Evolutionary conservation across 306 rosid genomes (phyloP), one percentile per base, ranked within the genome.

Genomic region (Sicyos baderoa): DNA sequence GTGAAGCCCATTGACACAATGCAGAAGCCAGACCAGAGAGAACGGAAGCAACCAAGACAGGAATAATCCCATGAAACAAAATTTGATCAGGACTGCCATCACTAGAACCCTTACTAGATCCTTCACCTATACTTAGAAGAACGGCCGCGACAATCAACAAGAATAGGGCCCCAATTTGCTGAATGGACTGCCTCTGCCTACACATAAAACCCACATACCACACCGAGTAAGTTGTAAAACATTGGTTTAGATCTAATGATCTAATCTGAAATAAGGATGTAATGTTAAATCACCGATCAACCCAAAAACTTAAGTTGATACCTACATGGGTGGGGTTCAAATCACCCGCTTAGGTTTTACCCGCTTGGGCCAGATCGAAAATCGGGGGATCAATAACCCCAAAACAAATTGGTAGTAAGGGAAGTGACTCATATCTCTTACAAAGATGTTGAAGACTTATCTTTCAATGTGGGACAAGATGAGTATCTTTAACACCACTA

Each of bases 1-100:
- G 99, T 68, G 97, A 93, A 74, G 97, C 97, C 99, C 99, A 93
- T 69, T 93, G 99, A 79, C 99, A 93, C 82, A 93, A 77, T 55
- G 97, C 63, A 74, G 99, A 93, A 73, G 99, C 97, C 76, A 94
- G 78, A 57, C 99, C 99, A 13, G 99, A 93, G 70, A 93, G 99
- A 56, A 94, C 84, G 48, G 99, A 94, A 44, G 95, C 96, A 77
- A 84, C 82, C 81, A 94, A 80, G 76, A 94, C 89, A 11, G 99
- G 99, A 77, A 94, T 32, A 74, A 94, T 88, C 78, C 99, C 99
- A 76, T 86, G 78, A 77, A 86, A 90, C 72, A 88, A 78, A 79
- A 80, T 79, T 73, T 85, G 91, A 80, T 90, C 95, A n/a, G 91
- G 25, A 74, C 78, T 83, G 67, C 75, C 76, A 69, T 80, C 62